Evolutionary conservation across 345 rosid genomes (phyloP), one percentile per base, ranked within the genome.

Genomic region (Acer yangbiense): DNA sequence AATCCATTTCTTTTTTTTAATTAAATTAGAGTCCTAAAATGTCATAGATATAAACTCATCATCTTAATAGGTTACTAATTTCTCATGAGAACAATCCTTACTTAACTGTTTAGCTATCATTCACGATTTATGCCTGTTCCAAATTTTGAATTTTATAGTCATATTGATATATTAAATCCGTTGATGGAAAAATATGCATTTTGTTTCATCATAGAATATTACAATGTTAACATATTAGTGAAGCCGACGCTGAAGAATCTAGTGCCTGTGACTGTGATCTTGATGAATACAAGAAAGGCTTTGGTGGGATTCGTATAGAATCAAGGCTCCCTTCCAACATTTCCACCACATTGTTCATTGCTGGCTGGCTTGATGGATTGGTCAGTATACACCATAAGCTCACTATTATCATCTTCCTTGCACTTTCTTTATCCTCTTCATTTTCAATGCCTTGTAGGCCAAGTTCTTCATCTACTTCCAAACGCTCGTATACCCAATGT

Each of bases 251-350:
- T 52, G 18, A 16, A 52, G 18, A 71, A 57, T 71, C 48, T 55
- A 32, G 16, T 35, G 20, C 6, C 6, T 52, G 48, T 29, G 32
- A 2, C 32, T 29, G 32, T 32, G 18, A 17, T 57, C 27, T 14
- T 57, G 77, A 61, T 25, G 81, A 72, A 44, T 62, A 72, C 2
- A 72, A 57, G 81, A 54, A 43, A 9, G 81, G 72, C 61, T 54
- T 65, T n/a, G 73, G 77, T 66, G 81, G 77, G 58, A 78, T 55
- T 29, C 14, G 44, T 44, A 72, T 23, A 10, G 75, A 50, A 6
- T 77, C 80, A 20, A 70, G 62, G 11, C 46, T 71, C 6, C 71
- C 75, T 71, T 78, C 65, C 76, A 78, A 52, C 81, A 78, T 78
- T 16, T 78, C 71, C 21, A 72, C 58, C 29, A 72, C 76, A 27